These are phyloP conservation scores for Ajuga chamaepitys DNA, from an alignment of 257 asterid species.

Conservation along the genomic window DNA sequence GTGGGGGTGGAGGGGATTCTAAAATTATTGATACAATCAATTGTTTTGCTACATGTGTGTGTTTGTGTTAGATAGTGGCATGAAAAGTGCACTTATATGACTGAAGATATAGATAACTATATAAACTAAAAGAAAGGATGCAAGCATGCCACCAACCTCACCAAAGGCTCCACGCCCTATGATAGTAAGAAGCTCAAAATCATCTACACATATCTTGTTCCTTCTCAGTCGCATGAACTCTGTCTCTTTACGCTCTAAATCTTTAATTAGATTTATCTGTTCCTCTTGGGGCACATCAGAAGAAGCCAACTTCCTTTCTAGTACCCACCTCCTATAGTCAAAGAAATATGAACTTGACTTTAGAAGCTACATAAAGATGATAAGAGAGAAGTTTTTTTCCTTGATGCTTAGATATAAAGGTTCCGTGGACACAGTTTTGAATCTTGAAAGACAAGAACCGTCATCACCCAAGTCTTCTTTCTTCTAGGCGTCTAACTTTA, in stretches of 20 bases:
- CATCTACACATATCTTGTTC: constrained; percentile 93
- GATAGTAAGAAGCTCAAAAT: constrained; percentile 90
- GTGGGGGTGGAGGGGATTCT: background rate
- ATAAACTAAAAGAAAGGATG: background rate
- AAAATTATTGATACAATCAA: background rate
- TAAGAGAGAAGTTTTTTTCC: background rate
- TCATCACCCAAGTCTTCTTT: background rate
- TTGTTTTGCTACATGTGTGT: background rate
- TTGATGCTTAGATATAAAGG: background rate
- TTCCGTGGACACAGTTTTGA: background rate
- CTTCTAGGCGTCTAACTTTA: background rate
- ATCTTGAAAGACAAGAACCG: background rate
- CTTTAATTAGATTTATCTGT: constrained; percentile 71
- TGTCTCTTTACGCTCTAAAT: constrained; percentile 90
- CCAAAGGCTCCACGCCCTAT: constrained; percentile 99
- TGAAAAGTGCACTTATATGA: background rate
- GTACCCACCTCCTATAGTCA: constrained; percentile 75
- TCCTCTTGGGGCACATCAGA: constrained; percentile 98
- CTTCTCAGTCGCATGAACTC: constrained; percentile 92
- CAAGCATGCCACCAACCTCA: constrained; percentile 53
- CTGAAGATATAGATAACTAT: background rate
- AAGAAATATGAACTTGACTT: constrained; percentile 6
- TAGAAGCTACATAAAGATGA: too few relatives aligned
- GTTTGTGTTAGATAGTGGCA: background rate
- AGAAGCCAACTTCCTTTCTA: constrained; percentile 89